These are phyloP conservation scores for Magnaporthales sp. DNA, from an alignment of 2,329 filamentous ascomycete genomes.

Conservation along the genomic window DNA sequence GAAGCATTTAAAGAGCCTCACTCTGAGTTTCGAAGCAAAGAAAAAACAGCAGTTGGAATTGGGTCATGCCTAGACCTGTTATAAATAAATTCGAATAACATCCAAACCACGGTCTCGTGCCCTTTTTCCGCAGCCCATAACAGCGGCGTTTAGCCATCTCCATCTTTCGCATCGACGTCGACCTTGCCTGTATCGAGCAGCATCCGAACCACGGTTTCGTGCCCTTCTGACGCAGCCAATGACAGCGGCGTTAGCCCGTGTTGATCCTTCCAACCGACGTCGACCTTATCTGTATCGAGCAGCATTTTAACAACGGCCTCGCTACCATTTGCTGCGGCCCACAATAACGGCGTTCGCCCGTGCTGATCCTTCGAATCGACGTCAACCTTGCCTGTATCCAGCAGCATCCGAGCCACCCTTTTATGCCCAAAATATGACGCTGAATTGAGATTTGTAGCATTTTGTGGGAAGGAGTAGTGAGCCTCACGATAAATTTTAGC, in stretches of 20 bases:
- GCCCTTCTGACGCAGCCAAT: constrained; percentile 6
- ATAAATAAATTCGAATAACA: background rate
- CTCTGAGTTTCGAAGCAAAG: background rate
- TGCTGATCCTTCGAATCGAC: constrained; percentile 1
- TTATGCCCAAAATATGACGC: constrained; percentile 12
- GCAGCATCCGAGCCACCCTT: constrained; percentile 5
- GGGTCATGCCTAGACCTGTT: background rate
- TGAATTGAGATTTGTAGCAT: constrained; percentile 8
- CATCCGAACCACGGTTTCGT: constrained; percentile 3
- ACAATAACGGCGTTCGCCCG: constrained; percentile 5
- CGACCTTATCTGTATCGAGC: background rate
- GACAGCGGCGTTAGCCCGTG: constrained; percentile 8
- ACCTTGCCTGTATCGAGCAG: constrained; percentile 5
- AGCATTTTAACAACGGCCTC: constrained; percentile 6
- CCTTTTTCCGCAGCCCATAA: constrained; percentile 1
- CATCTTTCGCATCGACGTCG: constrained; percentile 5
- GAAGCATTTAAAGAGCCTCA: background rate
- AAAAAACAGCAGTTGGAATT: background rate
- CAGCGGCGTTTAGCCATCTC: constrained; percentile 4
- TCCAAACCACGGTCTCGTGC: constrained; percentile 1
- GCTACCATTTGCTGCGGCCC: constrained; percentile 7
- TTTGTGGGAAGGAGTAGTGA: background rate
- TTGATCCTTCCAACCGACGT: constrained; percentile 5
- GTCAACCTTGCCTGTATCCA: background rate
- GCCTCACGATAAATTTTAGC: background rate